Percentiles rank a stretch among this genome's conserved stretches.
phyloP scores from a whole-genome alignment of 768 basidiomycete genomes.

The Termitomyces titanicus region DNA sequence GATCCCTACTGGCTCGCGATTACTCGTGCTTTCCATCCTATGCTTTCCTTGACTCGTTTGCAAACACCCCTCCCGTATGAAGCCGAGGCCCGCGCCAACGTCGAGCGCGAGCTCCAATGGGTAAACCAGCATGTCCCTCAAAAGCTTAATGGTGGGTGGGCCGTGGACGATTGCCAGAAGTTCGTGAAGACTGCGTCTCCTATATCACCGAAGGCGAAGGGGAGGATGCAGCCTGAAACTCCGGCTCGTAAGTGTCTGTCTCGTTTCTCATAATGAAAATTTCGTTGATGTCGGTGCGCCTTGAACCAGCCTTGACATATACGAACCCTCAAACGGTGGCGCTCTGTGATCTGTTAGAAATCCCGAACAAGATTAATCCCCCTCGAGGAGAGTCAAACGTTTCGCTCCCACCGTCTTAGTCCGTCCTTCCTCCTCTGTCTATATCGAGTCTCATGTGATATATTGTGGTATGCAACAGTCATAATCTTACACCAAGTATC shows the following conservation, averaged over 20 bases:
- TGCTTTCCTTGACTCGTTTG: constrained; percentile 50
- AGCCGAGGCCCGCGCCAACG: constrained; percentile 43
- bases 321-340: constrained; percentile 88
- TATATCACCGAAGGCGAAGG: constrained; percentile 30
- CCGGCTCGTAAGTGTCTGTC: constrained; percentile 33
- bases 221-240: constrained; percentile 1
- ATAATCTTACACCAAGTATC: background rate
- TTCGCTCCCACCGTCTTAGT: background rate
- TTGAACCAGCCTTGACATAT: constrained; percentile 63
- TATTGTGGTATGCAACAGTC: background rate
- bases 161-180: constrained; percentile 54
- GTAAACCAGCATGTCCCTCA: constrained; percentile 54
- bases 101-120: constrained; percentile 65
- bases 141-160: constrained; percentile 28
- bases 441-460: background rate
- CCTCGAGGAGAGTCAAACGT: background rate
- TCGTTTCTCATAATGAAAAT: constrained; percentile 21
- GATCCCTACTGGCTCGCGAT: constrained; percentile 96
- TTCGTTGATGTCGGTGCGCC: background rate
- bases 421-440: background rate
- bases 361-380: constrained; percentile 64
- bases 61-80: constrained; percentile 63
- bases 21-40: constrained; percentile 79
- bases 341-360: constrained; percentile 74
- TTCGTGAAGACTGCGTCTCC: constrained; percentile 65